These are phyloP conservation scores for Calocera cornea DNA, from an alignment of 768 basidiomycete genomes.

Conservation along the genomic window DNA sequence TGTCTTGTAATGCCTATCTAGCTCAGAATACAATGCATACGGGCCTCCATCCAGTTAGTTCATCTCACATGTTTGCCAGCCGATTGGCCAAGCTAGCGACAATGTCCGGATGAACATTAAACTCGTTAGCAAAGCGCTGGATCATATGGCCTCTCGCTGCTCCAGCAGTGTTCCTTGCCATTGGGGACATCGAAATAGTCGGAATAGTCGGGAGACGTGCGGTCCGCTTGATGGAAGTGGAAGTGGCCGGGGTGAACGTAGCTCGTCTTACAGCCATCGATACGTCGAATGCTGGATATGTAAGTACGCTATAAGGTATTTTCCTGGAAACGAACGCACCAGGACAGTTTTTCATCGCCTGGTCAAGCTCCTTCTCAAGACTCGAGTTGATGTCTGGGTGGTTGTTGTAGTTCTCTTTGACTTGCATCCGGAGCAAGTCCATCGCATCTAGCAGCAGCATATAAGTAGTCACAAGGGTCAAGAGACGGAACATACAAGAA, in stretches of 20 bases:
- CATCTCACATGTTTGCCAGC: neutral
- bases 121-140: neutral
- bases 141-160: neutral
- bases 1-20: neutral
- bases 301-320: neutral
- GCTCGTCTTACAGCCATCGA: neutral
- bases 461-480: neutral
- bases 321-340: neutral
- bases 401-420: neutral
- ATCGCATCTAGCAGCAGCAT: neutral
- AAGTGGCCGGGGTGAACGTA: neutral
- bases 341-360: neutral
- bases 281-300: neutral
- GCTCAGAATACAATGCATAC: neutral
- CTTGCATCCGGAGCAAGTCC: neutral
- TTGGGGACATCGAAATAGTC: neutral
- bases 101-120: constrained; percentile 1
- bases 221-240: neutral
- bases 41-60: neutral
- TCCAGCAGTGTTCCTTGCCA: too few relatives aligned
- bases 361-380: neutral
- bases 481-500: neutral
- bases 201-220: neutral
- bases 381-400: neutral
- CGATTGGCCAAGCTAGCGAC: neutral